phyloP scores from a whole-genome alignment of 129 eudicot genomes.

The Flaveria brownii region DNA sequence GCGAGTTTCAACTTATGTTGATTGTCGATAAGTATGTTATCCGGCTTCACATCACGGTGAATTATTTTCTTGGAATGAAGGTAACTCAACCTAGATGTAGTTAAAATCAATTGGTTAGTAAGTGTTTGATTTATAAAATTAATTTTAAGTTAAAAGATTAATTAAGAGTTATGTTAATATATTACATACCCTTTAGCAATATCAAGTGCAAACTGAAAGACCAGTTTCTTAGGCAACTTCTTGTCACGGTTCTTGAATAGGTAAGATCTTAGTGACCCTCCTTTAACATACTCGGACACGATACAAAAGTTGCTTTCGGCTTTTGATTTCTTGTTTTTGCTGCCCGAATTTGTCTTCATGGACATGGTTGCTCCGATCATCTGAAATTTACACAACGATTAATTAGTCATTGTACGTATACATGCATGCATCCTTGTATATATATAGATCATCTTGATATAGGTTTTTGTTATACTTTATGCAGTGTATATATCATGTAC shows the following conservation, averaged over 20 bases:
- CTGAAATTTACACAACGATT: neutral
- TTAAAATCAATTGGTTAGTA: neutral
- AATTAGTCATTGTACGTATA: neutral
- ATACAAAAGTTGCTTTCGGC: constrained; percentile 32
- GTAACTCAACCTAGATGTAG: constrained; percentile 42
- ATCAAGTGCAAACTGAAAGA: constrained; percentile 39
- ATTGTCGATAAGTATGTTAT: constrained; percentile 50
- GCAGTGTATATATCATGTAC: too few relatives aligned
- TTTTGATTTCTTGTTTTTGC: constrained; percentile 24
- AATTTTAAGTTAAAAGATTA: neutral
- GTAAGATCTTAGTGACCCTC: constrained; percentile 43
- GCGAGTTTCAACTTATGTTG: constrained; percentile 34
- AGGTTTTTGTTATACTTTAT: neutral
- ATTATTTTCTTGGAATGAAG: constrained; percentile 52
- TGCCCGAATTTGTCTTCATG: constrained; percentile 1
- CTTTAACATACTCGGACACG: constrained; percentile 37
- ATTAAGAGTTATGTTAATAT: neutral
- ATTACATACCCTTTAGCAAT: constrained; percentile 45
- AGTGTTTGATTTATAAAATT: neutral
- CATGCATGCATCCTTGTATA: neutral
- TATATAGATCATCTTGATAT: neutral
- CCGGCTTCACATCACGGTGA: constrained; percentile 51
- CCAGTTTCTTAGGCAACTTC: constrained; percentile 33
- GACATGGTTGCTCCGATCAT: constrained; percentile 34
- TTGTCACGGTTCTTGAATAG: constrained; percentile 25